Evolutionary conservation across 345 rosid genomes (phyloP).

Genomic region (Ceriops zippeliana): DNA sequence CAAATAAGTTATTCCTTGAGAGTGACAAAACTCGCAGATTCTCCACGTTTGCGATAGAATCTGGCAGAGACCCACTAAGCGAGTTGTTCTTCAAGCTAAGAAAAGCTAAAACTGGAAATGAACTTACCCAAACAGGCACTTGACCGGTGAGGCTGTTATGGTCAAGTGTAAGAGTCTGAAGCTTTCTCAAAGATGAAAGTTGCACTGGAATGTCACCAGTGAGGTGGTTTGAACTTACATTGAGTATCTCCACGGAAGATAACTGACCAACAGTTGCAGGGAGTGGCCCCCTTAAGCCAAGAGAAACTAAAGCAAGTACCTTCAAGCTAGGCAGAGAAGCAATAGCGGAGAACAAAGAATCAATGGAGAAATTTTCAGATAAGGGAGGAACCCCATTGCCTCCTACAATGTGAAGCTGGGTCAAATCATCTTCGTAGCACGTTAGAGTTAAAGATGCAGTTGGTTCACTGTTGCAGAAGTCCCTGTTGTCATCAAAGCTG

Average conservation of each 20-base stretch:
- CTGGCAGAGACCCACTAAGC: conserved; percentile 42
- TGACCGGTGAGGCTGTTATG: conserved; percentile 43
- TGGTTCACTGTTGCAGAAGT: conserved; percentile 45
- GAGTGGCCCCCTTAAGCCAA: conserved; percentile 48
- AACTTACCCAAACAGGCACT: conserved; percentile 41
- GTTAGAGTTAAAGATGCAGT: conserved; percentile 38
- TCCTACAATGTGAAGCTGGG: conserved; percentile 58
- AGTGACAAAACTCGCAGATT: conserved; percentile 41
- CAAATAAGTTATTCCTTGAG: conserved; percentile 43
- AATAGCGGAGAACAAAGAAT: conserved; percentile 34
- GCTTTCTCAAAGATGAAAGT: conserved; percentile 36
- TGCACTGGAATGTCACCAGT: conserved; percentile 40
- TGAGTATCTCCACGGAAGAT: conserved; percentile 54
- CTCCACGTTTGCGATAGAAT: conserved; percentile 28
- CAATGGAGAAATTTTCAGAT: conserved; percentile 33
- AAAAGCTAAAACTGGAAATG: conserved; percentile 40
- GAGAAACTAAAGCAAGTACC: conserved; percentile 57
- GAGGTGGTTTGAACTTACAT: conserved; percentile 50
- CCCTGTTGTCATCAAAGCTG: conserved; percentile 29
- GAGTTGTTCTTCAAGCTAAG: conserved; percentile 58
- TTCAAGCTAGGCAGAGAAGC: conserved; percentile 38
- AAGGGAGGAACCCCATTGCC: conserved; percentile 25
- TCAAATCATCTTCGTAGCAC: conserved; percentile 51
- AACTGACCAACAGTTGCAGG: conserved; percentile 38
- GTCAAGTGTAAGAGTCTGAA: conserved; percentile 57